A percentile compares a stretch with the other conserved stretches of the same genome.
These are phyloP conservation scores for Colletotrichum truncatum DNA, from an alignment of 2,329 filamentous ascomycete species.

Conservation along the genomic window DNA sequence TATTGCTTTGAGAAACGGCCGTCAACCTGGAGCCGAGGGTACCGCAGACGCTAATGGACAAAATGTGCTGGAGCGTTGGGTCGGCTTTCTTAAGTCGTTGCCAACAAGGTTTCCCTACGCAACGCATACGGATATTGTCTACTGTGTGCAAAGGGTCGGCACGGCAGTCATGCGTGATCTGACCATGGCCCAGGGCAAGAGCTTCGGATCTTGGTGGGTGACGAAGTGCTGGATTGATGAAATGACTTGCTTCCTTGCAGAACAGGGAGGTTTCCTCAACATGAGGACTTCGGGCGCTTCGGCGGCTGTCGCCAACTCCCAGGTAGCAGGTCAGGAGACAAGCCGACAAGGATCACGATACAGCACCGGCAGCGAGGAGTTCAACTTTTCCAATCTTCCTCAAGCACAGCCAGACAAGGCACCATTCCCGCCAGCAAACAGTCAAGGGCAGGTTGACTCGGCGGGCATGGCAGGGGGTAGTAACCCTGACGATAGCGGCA, in stretches of 20 bases:
- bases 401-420: slow-evolving; percentile 60
- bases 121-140: slow-evolving; percentile 76
- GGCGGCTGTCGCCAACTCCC: slow-evolving; percentile 42
- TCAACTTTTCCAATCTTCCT: slow-evolving; percentile 52
- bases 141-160: slow-evolving; percentile 79
- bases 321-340: slow-evolving; percentile 45
- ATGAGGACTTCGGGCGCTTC: slow-evolving; percentile 53
- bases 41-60: slow-evolving; percentile 55
- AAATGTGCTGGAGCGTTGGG: slow-evolving; percentile 82
- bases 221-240: slow-evolving; percentile 96
- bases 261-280: slow-evolving; percentile 88
- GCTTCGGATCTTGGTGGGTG: slow-evolving; percentile 93
- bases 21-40: slow-evolving; percentile 48
- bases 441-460: slow-evolving; percentile 51
- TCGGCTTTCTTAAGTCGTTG: slow-evolving; percentile 74
- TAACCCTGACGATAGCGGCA: slow-evolving; percentile 73
- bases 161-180: slow-evolving; percentile 84
- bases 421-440: slow-evolving; percentile 57
- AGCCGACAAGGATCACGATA: slow-evolving; percentile 49
- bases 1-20: slow-evolving; percentile 57
- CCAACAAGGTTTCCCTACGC: slow-evolving; percentile 79
- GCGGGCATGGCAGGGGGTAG: slow-evolving; percentile 53
- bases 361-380: slow-evolving; percentile 56
- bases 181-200: slow-evolving; percentile 79
- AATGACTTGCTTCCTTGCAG: slow-evolving; percentile 89